Percentiles rank a stretch among this genome's conserved stretches.
Conservation (phyloP, 2,329 filamentous ascomycete genomes). For the Paramyrothecium sp. region DNA sequence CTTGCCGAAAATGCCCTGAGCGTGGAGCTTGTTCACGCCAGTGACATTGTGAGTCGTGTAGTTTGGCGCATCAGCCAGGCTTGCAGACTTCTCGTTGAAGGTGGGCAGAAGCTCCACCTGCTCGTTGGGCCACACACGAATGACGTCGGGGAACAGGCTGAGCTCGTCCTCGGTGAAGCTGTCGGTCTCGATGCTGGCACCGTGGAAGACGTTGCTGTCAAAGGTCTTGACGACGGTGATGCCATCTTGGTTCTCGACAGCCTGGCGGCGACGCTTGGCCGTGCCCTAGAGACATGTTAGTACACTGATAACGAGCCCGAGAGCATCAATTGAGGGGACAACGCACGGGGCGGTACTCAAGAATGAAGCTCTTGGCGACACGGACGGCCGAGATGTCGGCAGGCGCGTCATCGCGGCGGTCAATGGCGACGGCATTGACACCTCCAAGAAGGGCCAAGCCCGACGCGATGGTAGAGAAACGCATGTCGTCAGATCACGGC, state of each 20-base stretch:
- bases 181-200: slow-evolving; percentile 16
- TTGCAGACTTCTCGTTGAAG: not conserved
- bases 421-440: not conserved
- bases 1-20: slow-evolving; percentile 16
- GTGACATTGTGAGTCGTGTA: slow-evolving; percentile 21
- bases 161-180: slow-evolving; percentile 14
- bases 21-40: slow-evolving; percentile 20
- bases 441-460: not conserved
- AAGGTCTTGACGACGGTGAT: slow-evolving; percentile 9
- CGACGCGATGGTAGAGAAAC: not conserved
- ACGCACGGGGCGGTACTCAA: slow-evolving; percentile 1
- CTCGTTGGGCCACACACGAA: slow-evolving; percentile 17
- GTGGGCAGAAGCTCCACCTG: slow-evolving; percentile 3
- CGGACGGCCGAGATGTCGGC: not conserved
- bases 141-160: slow-evolving; percentile 13
- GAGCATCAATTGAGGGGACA: not conserved
- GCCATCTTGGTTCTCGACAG: not conserved
- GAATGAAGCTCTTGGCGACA: slow-evolving; percentile 4
- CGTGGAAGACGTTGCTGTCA: slow-evolving; percentile 17
- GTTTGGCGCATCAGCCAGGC: slow-evolving; percentile 3
- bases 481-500: not conserved
- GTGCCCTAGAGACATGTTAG: not conserved
- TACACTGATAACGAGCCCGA: not conserved
- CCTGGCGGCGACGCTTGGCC: not conserved
- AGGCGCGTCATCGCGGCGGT: not conserved